Evolutionary conservation across 768 basidiomycete species (phyloP).

Genomic region (Leccinum subtestaceum): DNA sequence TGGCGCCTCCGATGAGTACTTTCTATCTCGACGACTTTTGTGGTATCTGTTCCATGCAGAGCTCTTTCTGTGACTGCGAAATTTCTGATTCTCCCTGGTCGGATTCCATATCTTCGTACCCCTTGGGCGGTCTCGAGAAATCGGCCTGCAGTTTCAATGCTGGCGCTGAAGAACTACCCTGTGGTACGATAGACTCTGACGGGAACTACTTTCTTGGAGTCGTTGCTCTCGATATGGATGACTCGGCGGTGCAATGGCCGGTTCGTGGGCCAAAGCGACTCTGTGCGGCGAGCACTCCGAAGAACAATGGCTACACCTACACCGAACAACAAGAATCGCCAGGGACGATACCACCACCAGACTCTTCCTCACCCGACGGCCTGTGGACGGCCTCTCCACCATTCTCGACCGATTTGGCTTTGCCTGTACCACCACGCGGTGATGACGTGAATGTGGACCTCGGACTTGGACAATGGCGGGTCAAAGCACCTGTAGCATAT

Average conservation of each 20-base stretch:
- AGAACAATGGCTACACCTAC: neutral
- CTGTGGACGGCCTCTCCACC: neutral
- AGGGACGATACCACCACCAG: constrained; percentile 13
- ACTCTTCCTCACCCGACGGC: constrained; percentile 21
- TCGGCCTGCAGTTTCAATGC: neutral
- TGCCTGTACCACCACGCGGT: neutral
- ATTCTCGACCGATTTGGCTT: neutral
- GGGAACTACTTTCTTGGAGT: neutral
- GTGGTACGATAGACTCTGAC: neutral
- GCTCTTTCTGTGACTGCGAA: constrained; percentile 8
- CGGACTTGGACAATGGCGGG: neutral
- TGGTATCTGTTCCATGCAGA: constrained; percentile 1
- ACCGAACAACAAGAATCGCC: constrained; percentile 6
- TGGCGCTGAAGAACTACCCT: neutral
- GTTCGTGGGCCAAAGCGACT: constrained; percentile 1
- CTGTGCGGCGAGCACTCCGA: constrained; percentile 4
- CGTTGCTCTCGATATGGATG: neutral
- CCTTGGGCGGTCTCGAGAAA: constrained; percentile 2
- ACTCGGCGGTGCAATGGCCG: neutral
- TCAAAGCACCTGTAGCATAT: constrained; percentile 3
- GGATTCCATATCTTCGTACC: neutral
- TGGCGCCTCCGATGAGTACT: constrained; percentile 7
- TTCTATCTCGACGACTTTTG: constrained; percentile 2
- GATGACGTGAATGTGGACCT: constrained; percentile 4
- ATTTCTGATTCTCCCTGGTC: constrained; percentile 8